phyloP scores from a whole-genome alignment of 1,284 basidiomycete species.

The Apiotrichum brassicae region DNA sequence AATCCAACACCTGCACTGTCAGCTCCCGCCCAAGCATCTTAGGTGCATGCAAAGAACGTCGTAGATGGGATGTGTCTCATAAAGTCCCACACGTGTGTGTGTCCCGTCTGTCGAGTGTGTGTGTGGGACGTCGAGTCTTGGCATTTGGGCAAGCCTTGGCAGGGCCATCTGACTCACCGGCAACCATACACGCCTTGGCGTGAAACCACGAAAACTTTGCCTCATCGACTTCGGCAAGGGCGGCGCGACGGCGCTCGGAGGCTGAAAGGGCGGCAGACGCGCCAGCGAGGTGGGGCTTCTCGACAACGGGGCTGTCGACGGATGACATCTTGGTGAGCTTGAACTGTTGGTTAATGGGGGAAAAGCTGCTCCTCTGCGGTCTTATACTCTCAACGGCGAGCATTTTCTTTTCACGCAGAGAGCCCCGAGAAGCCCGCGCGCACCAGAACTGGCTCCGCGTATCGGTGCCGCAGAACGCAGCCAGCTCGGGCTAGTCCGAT shows the following conservation, averaged over 20 bases:
- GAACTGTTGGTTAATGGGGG: neutral
- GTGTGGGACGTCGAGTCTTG: too few species aligned
- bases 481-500: too few species aligned
- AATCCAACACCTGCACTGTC: constrained; percentile 39
- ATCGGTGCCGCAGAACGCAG: too few species aligned
- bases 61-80: too few species aligned
- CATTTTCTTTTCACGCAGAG: too few species aligned
- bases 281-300: neutral
- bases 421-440: too few species aligned
- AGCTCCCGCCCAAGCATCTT: too few species aligned
- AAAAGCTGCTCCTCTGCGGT: neutral
- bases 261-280: constrained; percentile 15
- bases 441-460: too few species aligned
- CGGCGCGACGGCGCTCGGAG: constrained; percentile 56
- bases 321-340: neutral
- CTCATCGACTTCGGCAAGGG: constrained; percentile 67
- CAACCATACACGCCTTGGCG: constrained; percentile 48
- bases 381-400: neutral
- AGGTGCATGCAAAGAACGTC: too few species aligned
- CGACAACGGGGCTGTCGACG: neutral
- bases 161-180: constrained; percentile 32
- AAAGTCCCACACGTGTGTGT: too few species aligned
- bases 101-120: too few species aligned
- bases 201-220: constrained; percentile 59
- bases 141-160: neutral